Conservation (phyloP, 2,329 filamentous ascomycete species). For the Tolypocladium amazonense region DNA sequence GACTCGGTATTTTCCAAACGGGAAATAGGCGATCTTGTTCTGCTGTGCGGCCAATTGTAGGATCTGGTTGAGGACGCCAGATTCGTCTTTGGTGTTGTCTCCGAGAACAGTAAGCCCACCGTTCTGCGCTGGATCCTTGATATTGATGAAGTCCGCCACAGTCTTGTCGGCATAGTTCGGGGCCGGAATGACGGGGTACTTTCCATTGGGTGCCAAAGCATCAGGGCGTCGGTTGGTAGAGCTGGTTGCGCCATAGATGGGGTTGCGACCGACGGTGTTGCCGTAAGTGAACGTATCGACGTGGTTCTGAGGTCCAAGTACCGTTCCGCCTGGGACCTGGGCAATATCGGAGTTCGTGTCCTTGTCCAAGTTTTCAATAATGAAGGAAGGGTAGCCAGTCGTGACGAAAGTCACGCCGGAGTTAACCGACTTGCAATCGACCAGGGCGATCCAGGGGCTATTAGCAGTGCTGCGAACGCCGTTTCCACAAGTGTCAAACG, state of each 20-base stretch:
- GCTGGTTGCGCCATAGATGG: constrained; percentile 25
- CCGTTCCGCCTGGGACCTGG: constrained; percentile 17
- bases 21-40: constrained; percentile 17
- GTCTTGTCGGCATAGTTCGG: constrained; percentile 26
- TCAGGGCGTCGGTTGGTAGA: constrained; percentile 20
- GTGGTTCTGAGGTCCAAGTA: constrained; percentile 17
- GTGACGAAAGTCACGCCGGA: constrained; percentile 29
- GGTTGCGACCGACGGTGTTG: constrained; percentile 28
- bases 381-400: constrained; percentile 25
- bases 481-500: constrained; percentile 27
- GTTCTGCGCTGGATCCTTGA: constrained; percentile 27
- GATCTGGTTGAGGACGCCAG: constrained; percentile 24
- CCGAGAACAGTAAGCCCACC: constrained; percentile 20
- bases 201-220: constrained; percentile 24
- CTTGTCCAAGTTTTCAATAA: constrained; percentile 32
- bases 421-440: constrained; percentile 29
- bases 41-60: constrained; percentile 23
- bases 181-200: constrained; percentile 23
- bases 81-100: constrained; percentile 27
- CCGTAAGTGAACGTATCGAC: constrained; percentile 30
- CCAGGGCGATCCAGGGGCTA: constrained; percentile 27
- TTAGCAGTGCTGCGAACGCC: constrained; percentile 25
- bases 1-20: constrained; percentile 16
- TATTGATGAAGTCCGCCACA: constrained; percentile 16
- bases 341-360: constrained; percentile 26